Evolutionary conservation across 192 early-diverging fungal genomes (phyloP), one percentile per base, ranked within the genome.

Genomic region (Entomortierella beljakovae): DNA sequence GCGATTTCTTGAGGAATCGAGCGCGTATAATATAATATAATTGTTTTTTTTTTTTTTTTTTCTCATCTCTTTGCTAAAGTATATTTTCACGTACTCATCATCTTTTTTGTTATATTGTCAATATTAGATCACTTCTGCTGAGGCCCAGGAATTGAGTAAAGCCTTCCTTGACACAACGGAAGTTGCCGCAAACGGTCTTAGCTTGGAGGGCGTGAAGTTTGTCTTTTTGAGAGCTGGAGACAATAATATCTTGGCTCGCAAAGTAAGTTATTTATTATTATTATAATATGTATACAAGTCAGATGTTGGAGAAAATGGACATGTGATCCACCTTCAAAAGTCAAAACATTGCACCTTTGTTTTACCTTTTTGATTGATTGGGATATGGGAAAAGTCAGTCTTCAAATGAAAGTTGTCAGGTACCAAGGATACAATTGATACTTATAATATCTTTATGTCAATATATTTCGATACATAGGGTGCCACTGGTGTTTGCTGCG

Each of bases 191-290:
- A 83, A 70, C 61, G 96, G 96, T 62, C 81, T 96, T 63, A 83
- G 79, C 69, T 29, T 93, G 28, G 84, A 72, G 34, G 89, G 88
- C 74, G 74, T 68, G 33, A 97, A 96, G 89, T 95, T 90, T 80
- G 82, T 98, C 60, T 84, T 89, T 49, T 82, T 92, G 43, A 80
- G 83, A 52, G 38, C 88, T 38, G 87, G 87, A 61, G 90, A 90
- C 33, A 82, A 86, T 22, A 83, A 75, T 57, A 91, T 97, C 70
- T 94, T 94, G 61, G 95, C 89, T 71, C 97, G 94, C 83, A 80
- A 90, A 85, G 92, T 91, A 82, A 76, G 66, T 57, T 32, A 22
- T 32, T 34, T 52, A 15, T 52, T n/a, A 52, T 52, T 23, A 43
- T 43, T 43, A 43, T 43, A 9, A 43, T 43, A 13, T 43, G 9